Base-by-base conservation (phyloP, 768 basidiomycete species). In the Pleurotus ostreatus region DNA sequence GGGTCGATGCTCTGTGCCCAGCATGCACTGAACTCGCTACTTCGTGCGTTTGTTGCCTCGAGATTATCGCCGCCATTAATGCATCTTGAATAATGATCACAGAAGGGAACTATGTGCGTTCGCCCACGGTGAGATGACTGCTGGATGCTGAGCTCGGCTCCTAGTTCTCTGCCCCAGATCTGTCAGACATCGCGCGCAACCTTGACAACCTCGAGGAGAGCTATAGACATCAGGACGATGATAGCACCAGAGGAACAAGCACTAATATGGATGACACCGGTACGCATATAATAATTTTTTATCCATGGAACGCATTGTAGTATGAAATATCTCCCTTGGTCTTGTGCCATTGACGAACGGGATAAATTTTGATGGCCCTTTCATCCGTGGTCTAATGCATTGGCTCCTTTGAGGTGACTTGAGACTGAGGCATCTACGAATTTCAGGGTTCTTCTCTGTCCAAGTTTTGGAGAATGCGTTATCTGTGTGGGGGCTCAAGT, bases 221-320 rank as follows among this genome's bases (percentile, higher is more conserved):
- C 55, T 86, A 84, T 60, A 22, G 51, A 39, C 34, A 52, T 18
- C 51, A 52, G 51, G 77, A 83, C 56, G 74, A 78, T 48, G 73
- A 68, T 46, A 76, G 75, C 66, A 62, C 68, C 34, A 74, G 71
- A 25, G 63, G 63, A 52, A 67, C 71, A 41, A 87, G 88, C 71
- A 75, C 79, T 58, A 97, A 97, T 65, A 92, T 94, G 89, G 94
- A 97, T 62, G 94, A 95, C 68, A 92, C 92, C 23, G 94, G 92
- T 84, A 59, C 34, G 63, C 55, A 18, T 9, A 34, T 34, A 11
- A 34, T 34, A 34, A 34, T 9, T 34, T 11, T 34, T 11, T 11
- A 11, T 34, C 11, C 30, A 11, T 2, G 9, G 30, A 34, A 8
- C 30, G 30, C 30, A 34, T 11, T 34, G 30, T 34, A 34, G 30